These are phyloP conservation scores for Kingdonia uniflora DNA, from an alignment of 164 flowering plant species.

Conservation along the genomic window DNA sequence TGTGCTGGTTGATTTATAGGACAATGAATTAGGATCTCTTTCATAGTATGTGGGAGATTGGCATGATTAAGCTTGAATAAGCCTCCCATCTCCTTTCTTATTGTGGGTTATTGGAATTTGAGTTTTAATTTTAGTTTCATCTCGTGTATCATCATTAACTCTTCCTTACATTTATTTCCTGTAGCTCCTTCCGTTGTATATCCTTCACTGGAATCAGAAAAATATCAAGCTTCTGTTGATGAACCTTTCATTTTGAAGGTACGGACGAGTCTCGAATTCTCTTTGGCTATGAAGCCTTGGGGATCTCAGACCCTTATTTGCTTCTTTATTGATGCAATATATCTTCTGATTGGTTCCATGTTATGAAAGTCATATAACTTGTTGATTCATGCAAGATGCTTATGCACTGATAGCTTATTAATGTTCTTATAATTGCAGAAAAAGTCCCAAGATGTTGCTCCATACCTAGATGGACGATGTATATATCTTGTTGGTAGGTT, in stretches of 20 bases:
- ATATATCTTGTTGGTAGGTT: conserved; percentile 93
- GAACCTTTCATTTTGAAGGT: conserved; percentile 61
- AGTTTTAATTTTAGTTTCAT: no score
- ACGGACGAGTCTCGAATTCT: conserved; percentile 1
- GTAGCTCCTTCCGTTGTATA: conserved; percentile 44
- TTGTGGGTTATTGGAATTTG: no score
- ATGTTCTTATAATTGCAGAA: conserved; percentile 44
- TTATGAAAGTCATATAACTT: background rate
- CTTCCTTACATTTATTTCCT: conserved; percentile 5
- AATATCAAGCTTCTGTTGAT: conserved; percentile 25
- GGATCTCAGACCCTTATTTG: background rate
- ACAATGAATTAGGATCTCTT: no score
- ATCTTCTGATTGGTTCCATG: background rate
- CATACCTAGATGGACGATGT: conserved; percentile 63
- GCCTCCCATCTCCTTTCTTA: no score
- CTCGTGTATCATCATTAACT: background rate
- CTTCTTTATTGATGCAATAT: background rate
- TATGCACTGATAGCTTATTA: conserved; percentile 10
- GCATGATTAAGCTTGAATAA: no score
- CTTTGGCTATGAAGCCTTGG: no score
- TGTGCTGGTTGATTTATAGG: no score
- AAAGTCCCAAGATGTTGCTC: conserved; percentile 56
- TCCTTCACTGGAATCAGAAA: conserved; percentile 40
- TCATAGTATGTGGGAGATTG: no score
- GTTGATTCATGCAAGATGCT: no score